phyloP scores from a whole-genome alignment of 495 filamentous ascomycete species.

The Usnea hakonensis region DNA sequence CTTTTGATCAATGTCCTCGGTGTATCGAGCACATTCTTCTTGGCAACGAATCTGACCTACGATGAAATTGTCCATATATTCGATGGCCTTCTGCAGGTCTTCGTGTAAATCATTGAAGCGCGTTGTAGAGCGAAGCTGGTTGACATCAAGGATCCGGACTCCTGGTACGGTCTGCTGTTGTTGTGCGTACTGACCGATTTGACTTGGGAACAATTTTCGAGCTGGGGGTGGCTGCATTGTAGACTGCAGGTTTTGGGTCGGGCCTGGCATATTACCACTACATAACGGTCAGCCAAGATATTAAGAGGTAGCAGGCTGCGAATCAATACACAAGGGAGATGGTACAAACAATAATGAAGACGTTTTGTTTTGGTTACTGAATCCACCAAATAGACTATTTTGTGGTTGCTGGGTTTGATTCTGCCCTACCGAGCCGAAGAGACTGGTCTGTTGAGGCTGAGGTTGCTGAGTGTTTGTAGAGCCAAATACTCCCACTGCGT shows the following conservation, averaged over 20 bases:
- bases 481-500: slow-evolving; percentile 19
- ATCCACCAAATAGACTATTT: slow-evolving; percentile 33
- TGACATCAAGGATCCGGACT: slow-evolving; percentile 61
- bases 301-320: neutral
- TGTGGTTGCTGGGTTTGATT: slow-evolving; percentile 24
- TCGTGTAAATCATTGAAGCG: slow-evolving; percentile 84
- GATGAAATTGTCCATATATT: slow-evolving; percentile 65
- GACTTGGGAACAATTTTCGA: slow-evolving; percentile 24
- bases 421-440: slow-evolving; percentile 32
- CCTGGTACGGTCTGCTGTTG: slow-evolving; percentile 53
- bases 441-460: slow-evolving; percentile 29
- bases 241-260: slow-evolving; percentile 43
- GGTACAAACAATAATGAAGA: slow-evolving; percentile 18
- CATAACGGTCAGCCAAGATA: neutral
- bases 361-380: slow-evolving; percentile 15
- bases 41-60: slow-evolving; percentile 55
- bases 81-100: slow-evolving; percentile 68
- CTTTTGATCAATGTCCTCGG: slow-evolving; percentile 48
- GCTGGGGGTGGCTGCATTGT: slow-evolving; percentile 33
- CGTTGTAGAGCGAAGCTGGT: slow-evolving; percentile 72
- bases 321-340: neutral
- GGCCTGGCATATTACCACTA: slow-evolving; percentile 17
- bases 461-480: slow-evolving; percentile 11
- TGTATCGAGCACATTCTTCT: slow-evolving; percentile 49
- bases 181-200: slow-evolving; percentile 39